Conservation (phyloP, 2,329 filamentous ascomycete species). For the Dothideomycetes sp. region DNA sequence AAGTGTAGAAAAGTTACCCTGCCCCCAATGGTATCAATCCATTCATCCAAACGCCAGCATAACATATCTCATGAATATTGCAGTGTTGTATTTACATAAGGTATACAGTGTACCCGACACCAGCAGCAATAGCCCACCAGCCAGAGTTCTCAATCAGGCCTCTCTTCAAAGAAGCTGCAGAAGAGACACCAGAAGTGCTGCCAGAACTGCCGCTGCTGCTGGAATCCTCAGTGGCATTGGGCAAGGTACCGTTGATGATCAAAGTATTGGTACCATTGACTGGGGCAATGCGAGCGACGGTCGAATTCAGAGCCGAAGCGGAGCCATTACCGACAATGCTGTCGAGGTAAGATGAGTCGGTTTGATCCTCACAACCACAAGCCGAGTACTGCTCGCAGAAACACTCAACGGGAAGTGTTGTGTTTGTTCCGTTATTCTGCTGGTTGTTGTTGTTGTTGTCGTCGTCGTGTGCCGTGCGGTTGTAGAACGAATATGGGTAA, state of each 20-base stretch:
- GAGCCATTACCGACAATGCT: slow-evolving; percentile 49
- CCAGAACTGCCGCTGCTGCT: slow-evolving; percentile 28
- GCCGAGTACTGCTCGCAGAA: slow-evolving; percentile 47
- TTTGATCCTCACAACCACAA: slow-evolving; percentile 64
- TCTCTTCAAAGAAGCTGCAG: slow-evolving; percentile 5
- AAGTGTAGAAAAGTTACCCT: too few relatives aligned
- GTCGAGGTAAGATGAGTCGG: slow-evolving; percentile 49
- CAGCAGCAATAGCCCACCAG: slow-evolving; percentile 31
- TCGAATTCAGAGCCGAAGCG: slow-evolving; percentile 57
- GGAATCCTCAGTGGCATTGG: slow-evolving; percentile 37
- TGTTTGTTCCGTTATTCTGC: slow-evolving; percentile 35
- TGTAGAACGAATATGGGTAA: slow-evolving; percentile 47
- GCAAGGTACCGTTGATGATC: slow-evolving; percentile 66
- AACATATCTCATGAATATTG: slow-evolving; percentile 4
- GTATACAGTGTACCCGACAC: slow-evolving; percentile 29
- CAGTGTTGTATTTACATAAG: slow-evolving; percentile 19
- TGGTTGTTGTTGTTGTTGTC: slow-evolving; percentile 27
- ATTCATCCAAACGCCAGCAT: slow-evolving; percentile 2
- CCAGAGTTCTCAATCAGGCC: slow-evolving; percentile 26
- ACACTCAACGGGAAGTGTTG: slow-evolving; percentile 53
- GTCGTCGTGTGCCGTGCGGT: slow-evolving; percentile 32
- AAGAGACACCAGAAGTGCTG: slow-evolving; percentile 16
- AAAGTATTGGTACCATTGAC: slow-evolving; percentile 57
- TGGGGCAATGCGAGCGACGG: slow-evolving; percentile 51
- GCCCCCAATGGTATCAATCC: slow-evolving; percentile 6